Evolutionary conservation across 441 rosid genomes (phyloP).

Genomic region (Adansonia grandidieri): DNA sequence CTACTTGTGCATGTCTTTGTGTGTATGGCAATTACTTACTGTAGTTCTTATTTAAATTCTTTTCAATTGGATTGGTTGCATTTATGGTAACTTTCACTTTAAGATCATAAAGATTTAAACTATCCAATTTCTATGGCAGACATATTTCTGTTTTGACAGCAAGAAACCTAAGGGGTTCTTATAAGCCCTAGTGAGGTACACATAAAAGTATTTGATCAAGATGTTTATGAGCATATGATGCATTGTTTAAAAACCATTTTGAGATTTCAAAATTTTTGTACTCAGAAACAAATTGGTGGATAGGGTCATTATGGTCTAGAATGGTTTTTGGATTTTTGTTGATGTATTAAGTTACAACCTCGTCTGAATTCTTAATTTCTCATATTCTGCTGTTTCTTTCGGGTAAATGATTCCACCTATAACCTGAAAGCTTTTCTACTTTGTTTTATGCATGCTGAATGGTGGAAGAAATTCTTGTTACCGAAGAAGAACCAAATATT

Average conservation of each 20-base stretch:
- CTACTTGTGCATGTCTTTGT: neutral
- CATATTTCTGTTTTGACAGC: neutral
- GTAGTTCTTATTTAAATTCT: neutral
- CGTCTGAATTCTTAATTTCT: constrained; percentile 12
- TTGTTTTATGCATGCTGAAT: constrained; percentile 5
- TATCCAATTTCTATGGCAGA: neutral
- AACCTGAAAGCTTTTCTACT: neutral
- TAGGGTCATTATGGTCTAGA: constrained; percentile 4
- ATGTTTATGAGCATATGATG: neutral
- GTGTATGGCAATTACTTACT: neutral
- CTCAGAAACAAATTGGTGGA: neutral
- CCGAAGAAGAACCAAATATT: neutral
- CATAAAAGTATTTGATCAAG: neutral
- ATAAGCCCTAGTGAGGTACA: neutral
- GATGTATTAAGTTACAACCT: neutral
- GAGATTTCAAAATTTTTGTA: neutral
- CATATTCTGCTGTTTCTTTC: neutral
- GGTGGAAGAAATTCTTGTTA: constrained; percentile 13
- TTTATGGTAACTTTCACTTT: constrained; percentile 12
- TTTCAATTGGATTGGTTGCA: constrained; percentile 9
- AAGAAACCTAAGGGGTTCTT: neutral
- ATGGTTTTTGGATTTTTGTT: neutral
- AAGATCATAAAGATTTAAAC: neutral
- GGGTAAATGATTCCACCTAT: neutral
- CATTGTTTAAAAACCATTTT: neutral